Evolutionary conservation across 805 yeast genomes (phyloP), one percentile per base, ranked within the genome.

Genomic region (Candida tammaniensis): DNA sequence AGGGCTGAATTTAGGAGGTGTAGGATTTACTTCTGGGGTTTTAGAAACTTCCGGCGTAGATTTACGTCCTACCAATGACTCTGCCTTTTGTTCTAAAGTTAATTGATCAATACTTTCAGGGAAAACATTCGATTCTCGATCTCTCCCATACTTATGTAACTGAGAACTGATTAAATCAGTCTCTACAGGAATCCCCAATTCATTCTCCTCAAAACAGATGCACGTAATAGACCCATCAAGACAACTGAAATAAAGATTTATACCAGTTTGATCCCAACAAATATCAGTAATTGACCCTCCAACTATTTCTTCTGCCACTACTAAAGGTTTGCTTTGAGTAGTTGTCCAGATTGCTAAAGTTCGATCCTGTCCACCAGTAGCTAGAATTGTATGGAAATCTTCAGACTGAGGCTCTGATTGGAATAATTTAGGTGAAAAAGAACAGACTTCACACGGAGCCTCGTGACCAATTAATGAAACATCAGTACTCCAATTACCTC

Each of bases 291-390:
- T 82, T 0, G 96, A 74, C 45, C 84, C 86, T 24, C 70, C 66
- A 3, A 83, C 74, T 11, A 91, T 72, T 43, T 89, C 94, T 25
- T 76, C 76, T 1, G 89, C 86, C 6, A 88, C 86, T 9, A 85
- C 72, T 31, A 93, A 57, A 1, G 98, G 98, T 31, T 86, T 70
- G 4, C 88, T 74, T 33, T 70, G 71, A 2, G 75, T 60, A 0
- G 96, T 91, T 49, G 80, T 80, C 98, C 98, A 91, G 5, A 91
- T 67, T 0, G 88, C 95, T 24, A 93, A 59, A 1, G 88, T 75
- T 49, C 86, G 80, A 58, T 91, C 98, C 59, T 91, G 98, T 8
- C 98, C 98, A 10, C 91, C 96, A 18, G 96, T 84, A 2, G 97
- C 96, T n/a, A 91, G 68, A 0, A 91, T 75, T 0, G 96, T 82